Evolutionary conservation across 192 early-diverging fungal species (phyloP), one percentile per base, ranked within the genome.

Genomic region (Obelidium mucronatum): DNA sequence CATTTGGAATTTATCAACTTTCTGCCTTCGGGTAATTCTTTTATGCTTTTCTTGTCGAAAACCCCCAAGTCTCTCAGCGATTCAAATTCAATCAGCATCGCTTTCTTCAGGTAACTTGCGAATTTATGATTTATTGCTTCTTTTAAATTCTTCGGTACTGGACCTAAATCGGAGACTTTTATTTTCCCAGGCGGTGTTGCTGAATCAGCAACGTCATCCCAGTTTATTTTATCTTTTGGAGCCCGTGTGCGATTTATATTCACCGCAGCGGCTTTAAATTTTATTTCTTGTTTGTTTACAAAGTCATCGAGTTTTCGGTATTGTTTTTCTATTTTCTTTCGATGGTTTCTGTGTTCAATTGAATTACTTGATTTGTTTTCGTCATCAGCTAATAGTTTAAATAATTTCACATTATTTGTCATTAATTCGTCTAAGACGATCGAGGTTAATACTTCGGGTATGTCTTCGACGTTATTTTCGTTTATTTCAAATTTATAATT

Each of bases 21-120:
- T 24, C 37, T 3, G 6, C 62, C 62, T 17, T 17, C n/a, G 15
- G 62, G 62, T 28, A 35, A 24, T 64, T 11, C 62, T 4, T 64
- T 35, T 8, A 13, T 24, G n/a, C 4, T 8, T 59, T 59, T 59
- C 51, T n/a, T n/a, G 13, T 52, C 51, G 5, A 4, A 59, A 24
- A 59, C 56, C n/a, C n/a, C 56, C 4, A 13, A n/a, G 5, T 64
- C 33, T 28, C 3, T 34, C n/a, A 58, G 26, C 33, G 37, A 64
- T 64, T 64, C 62, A 3, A 64, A 35, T 64, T 64, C 37, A 8
- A 64, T 24, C 17, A 64, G 17, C 62, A 64, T 64, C 31, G 62
- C 62, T 22, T 24, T 28, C 33, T 35, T 64, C 4, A 64, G 36
- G 31, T 64, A 64, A 35, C 5, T 35, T 36, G 62, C 62, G 36